phyloP scores from a whole-genome alignment of 1,139 yeast species.

The Casaregolazyma lundiana region DNA sequence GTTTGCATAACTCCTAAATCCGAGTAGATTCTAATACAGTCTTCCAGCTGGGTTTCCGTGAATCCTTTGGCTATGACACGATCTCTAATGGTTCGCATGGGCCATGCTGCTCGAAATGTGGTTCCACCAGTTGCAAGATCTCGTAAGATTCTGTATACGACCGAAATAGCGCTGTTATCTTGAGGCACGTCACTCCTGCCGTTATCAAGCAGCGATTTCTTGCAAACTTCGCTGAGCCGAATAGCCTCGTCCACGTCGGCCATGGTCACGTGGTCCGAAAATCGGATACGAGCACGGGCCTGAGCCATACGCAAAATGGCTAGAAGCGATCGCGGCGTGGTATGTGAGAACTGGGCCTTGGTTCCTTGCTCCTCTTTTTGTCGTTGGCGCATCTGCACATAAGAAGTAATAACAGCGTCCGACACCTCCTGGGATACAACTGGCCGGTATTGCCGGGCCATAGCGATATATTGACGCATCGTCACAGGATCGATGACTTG shows the following conservation, averaged over 20 bases:
- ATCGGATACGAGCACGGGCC: constrained; percentile 87
- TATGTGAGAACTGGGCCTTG: constrained; percentile 76
- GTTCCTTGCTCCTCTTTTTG: constrained; percentile 76
- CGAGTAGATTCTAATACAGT: constrained; percentile 71
- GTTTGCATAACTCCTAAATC: constrained; percentile 73
- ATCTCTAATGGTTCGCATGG: constrained; percentile 57
- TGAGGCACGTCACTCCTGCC: constrained; percentile 36
- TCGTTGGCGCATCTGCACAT: constrained; percentile 89
- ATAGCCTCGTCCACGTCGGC: constrained; percentile 96
- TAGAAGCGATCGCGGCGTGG: constrained; percentile 90
- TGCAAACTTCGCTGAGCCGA: constrained; percentile 78
- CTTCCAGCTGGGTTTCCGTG: constrained; percentile 71
- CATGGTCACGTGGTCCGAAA: constrained; percentile 61
- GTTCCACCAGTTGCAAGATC: constrained; percentile 47
- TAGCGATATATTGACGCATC: constrained; percentile 82
- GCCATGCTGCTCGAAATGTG: constrained; percentile 40
- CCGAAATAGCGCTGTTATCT: constrained; percentile 50
- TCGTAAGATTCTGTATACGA: constrained; percentile 58
- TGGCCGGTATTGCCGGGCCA: constrained; percentile 84
- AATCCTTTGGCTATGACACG: constrained; percentile 77
- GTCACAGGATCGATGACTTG: constrained; percentile 75
- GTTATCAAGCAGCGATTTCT: constrained; percentile 61
- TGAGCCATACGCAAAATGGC: constrained; percentile 92
- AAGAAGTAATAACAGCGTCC: constrained; percentile 80
- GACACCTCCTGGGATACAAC: constrained; percentile 82